Base-by-base conservation (phyloP, 2,329 filamentous ascomycete genomes). In the Calonectria pseudoreteaudii region DNA sequence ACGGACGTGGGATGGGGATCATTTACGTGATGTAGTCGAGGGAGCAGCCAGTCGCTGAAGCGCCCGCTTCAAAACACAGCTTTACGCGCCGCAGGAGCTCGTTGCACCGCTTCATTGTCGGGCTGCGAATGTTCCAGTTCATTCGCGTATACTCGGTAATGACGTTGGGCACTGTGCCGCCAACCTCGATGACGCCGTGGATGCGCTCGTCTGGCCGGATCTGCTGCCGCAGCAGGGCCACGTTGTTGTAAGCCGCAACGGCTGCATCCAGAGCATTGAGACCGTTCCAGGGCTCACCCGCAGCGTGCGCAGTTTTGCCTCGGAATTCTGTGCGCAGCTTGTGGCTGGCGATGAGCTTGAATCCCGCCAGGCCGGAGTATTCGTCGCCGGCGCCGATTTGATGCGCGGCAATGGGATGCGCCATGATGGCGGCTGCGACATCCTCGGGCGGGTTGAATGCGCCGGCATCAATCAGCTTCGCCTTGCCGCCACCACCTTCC, bases 401-500 rank as follows among this genome's bases (percentile, higher is more conserved):
- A 34, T 49, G 56, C 28, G 47, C 36, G 20, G 66, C 69, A 36
- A 41, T 56, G 10, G 80, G 77, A 13, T 81, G 80, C 7, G 79
- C 71, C 73, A 81, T 82, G 49, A 82, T 75, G 18, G 74, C 76
- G 4, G 78, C 71, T 3, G 79, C 80, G 13, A 81, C 76, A 41
- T 85, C 83, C 36, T 69, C 71, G 10, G 70, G 56, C 6, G 70
- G 70, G 6, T 80, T 69, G 74, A 87, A 88, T 1, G 86, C 87
- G 6, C 86, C 86, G 11, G 83, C 84, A 34, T 86, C 53, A 49
- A 88, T 79, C 2, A 87, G 81, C 68, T 83, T 86, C 72, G 88
- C 86, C 80, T 90, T 90, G 41, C 87, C 88, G 20, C 87, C 88
- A 11, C 86, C 86, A 20, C 87, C 86, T 81, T 90, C 88, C 79